These are phyloP conservation scores for Dunaliella sp. DNA, from an alignment of 139 green algal species.

Conservation along the genomic window DNA sequence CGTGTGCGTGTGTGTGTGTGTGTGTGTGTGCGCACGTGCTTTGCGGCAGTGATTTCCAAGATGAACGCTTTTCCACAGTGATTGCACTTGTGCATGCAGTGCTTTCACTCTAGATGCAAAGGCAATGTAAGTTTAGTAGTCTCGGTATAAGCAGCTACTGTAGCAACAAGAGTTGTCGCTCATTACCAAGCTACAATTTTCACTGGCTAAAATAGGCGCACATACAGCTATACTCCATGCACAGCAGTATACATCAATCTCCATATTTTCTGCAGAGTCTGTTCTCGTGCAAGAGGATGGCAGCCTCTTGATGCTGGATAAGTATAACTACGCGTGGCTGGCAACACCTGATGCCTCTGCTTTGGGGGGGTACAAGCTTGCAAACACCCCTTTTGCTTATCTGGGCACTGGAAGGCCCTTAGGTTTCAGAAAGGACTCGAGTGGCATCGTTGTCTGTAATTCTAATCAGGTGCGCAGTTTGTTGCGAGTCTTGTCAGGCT, in stretches of 20 bases:
- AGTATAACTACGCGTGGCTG: neutral
- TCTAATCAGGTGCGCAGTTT: neutral
- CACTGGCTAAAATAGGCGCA: too few relatives aligned
- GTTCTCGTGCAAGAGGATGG: neutral
- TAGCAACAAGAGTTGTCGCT: too few relatives aligned
- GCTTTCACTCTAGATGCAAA: too few relatives aligned
- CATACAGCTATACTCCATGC: too few relatives aligned
- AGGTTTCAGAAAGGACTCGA: neutral
- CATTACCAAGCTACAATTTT: too few relatives aligned
- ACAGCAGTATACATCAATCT: too few relatives aligned
- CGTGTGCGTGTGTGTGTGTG: neutral
- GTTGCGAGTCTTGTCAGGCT: too few relatives aligned
- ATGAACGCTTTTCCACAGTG: too few relatives aligned
- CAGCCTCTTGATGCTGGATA: neutral
- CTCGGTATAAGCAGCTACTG: too few relatives aligned
- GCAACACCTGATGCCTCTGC: neutral
- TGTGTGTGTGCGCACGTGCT: neutral
- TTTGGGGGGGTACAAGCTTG: neutral
- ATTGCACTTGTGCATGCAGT: too few relatives aligned
- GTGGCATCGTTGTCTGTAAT: neutral
- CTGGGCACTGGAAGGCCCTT: neutral
- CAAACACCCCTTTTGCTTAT: neutral
- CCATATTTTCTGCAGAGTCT: neutral
- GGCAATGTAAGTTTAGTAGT: too few relatives aligned
- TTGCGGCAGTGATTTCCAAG: too few relatives aligned